phyloP scores from a whole-genome alignment of 805 yeast species.

The Sporopachydermia lactativora region DNA sequence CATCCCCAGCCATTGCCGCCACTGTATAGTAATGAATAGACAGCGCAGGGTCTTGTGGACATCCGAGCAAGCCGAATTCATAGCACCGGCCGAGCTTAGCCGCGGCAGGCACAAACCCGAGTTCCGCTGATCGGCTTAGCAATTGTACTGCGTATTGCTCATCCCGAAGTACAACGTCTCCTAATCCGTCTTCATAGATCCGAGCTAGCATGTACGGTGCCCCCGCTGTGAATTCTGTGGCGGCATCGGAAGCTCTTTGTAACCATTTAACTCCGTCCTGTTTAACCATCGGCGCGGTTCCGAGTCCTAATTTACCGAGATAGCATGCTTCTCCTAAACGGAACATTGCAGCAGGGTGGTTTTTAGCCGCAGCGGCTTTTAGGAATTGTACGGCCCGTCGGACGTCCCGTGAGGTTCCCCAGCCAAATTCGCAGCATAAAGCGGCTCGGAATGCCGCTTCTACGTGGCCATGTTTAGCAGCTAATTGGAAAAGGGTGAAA shows the following conservation, averaged over 20 bases:
- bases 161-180: conserved; percentile 80
- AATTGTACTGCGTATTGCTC: conserved; percentile 71
- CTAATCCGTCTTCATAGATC: conserved; percentile 70
- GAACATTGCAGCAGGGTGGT: conserved; percentile 96
- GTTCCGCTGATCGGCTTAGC: conserved; percentile 75
- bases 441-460: conserved; percentile 90
- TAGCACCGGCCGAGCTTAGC: conserved; percentile 70
- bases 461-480: conserved; percentile 87
- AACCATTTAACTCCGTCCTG: conserved; percentile 90
- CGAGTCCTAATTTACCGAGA: conserved; percentile 72
- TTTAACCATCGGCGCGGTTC: conserved; percentile 47
- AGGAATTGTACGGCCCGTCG: conserved; percentile 73
- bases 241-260: conserved; percentile 70
- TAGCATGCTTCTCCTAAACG: conserved; percentile 81
- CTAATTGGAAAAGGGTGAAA: conserved; percentile 61
- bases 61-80: conserved; percentile 62
- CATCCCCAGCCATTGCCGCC: conserved; percentile 81
- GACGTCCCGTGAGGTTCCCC: conserved; percentile 83
- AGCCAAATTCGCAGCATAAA: conserved; percentile 83
- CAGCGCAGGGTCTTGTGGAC: conserved; percentile 63
- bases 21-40: conserved; percentile 87
- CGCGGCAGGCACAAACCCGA: conserved; percentile 75
- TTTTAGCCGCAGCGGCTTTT: conserved; percentile 76
- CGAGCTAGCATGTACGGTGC: conserved; percentile 90
- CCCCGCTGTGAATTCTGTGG: conserved; percentile 75